Evolutionary conservation across 768 basidiomycete genomes (phyloP).

Genomic region (Suillus alpinus): DNA sequence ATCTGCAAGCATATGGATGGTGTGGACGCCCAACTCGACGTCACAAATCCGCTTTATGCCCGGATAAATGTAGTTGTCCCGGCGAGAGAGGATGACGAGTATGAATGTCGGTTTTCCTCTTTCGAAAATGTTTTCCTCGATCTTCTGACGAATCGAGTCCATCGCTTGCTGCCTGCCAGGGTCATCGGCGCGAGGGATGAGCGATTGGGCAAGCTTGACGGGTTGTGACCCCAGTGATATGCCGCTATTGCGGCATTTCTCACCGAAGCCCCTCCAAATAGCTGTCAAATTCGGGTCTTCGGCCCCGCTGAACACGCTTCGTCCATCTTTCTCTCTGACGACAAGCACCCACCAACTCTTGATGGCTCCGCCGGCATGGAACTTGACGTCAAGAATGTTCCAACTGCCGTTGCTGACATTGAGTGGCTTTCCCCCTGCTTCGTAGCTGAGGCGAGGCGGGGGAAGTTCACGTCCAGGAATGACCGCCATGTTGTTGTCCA

Average conservation of each 20-base stretch:
- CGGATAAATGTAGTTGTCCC: constrained; percentile 76
- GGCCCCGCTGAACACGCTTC: constrained; percentile 36
- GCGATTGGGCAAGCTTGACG: constrained; percentile 31
- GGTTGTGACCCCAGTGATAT: constrained; percentile 32
- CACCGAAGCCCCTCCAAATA: constrained; percentile 51
- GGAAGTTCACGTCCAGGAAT: constrained; percentile 65
- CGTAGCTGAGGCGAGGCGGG: constrained; percentile 58
- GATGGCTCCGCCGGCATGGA: constrained; percentile 53
- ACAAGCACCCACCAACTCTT: constrained; percentile 66
- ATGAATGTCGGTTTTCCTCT: constrained; percentile 55
- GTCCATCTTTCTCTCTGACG: constrained; percentile 47
- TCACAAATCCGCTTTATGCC: constrained; percentile 80
- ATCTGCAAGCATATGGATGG: constrained; percentile 62
- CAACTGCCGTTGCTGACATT: constrained; percentile 62
- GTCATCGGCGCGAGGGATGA: constrained; percentile 20
- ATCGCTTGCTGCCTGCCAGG: constrained; percentile 39
- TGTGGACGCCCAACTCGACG: constrained; percentile 67
- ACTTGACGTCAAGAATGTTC: constrained; percentile 75
- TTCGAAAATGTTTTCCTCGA: constrained; percentile 32
- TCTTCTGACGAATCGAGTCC: constrained; percentile 35
- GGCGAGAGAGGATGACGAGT: constrained; percentile 63
- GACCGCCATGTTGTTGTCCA: constrained; percentile 57
- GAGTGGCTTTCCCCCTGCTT: constrained; percentile 33
- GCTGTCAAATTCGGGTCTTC: constrained; percentile 34
- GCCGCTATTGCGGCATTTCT: constrained; percentile 58